Evolutionary conservation across 2,329 filamentous ascomycete genomes (phyloP).

Genomic region (Colletotrichum sp.): DNA sequence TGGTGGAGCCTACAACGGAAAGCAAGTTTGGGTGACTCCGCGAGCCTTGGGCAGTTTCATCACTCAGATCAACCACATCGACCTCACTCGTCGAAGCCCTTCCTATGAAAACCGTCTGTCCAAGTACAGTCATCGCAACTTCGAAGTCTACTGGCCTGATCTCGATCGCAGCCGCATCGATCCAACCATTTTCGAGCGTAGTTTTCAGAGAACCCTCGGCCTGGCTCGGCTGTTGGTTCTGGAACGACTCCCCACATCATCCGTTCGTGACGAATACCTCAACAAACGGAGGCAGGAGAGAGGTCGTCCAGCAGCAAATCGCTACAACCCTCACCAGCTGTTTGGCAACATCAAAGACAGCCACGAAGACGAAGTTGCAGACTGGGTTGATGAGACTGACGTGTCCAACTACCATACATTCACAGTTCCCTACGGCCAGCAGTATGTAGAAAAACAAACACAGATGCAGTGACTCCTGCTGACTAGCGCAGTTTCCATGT

Average conservation of each 20-base stretch:
- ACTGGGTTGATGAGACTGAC: slow-evolving; percentile 81
- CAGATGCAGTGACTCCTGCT: background rate
- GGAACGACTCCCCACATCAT: slow-evolving; percentile 74
- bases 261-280: slow-evolving; percentile 73
- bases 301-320: slow-evolving; percentile 65
- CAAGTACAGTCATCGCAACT: slow-evolving; percentile 84
- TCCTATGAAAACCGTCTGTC: slow-evolving; percentile 88
- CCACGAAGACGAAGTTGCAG: slow-evolving; percentile 81
- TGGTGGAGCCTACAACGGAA: slow-evolving; percentile 80
- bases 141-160: slow-evolving; percentile 81
- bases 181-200: slow-evolving; percentile 86
- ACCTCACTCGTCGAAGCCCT: slow-evolving; percentile 79
- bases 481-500: slow-evolving; percentile 52
- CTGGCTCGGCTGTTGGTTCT: slow-evolving; percentile 81
- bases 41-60: slow-evolving; percentile 80
- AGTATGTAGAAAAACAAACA: slow-evolving; percentile 20
- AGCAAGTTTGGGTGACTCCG: slow-evolving; percentile 79
- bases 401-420: slow-evolving; percentile 82
- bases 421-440: slow-evolving; percentile 70
- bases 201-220: slow-evolving; percentile 76
- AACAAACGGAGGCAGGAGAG: slow-evolving; percentile 74
- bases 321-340: slow-evolving; percentile 46
- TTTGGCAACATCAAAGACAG: slow-evolving; percentile 77
- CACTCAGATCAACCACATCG: slow-evolving; percentile 82
- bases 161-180: slow-evolving; percentile 79